Evolutionary conservation across 208 protist genomes (phyloP), one percentile per base, ranked within the genome.

Genomic region (Leishmania turanica): DNA sequence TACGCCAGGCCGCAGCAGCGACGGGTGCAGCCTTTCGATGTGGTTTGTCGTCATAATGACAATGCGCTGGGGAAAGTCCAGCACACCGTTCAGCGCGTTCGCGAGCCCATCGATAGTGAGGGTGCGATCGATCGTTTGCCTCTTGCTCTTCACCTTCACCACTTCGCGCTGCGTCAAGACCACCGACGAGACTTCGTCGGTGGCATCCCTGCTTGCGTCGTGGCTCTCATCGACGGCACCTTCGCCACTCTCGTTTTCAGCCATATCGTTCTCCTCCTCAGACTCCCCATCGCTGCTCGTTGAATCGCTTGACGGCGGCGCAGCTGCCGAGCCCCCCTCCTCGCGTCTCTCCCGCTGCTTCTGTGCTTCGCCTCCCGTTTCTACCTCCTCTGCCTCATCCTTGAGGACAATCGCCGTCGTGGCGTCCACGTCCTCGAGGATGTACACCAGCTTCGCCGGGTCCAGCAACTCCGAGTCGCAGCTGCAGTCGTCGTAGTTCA

Each of bases 41-140:
- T 98, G 96, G 84, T 99, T 99, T n/a, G 96, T 99, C 7, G 97
- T 99, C 93, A 99, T 97, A 40, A 99, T 87, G 45, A 99, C 84
- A 37, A 99, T 94, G 34, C 95, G 90, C 60, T 94, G 92, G 8
- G 99, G 98, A 21, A 90, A 79, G 75, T 96, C 90, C 4, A 96
- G 87, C 42, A 99, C 89, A 49, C 98, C 98, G 58, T 97, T 97
- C 49, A 99, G 90, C 6, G 96, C 93, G 75, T 98, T 98, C 5
- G 99, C 88, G 6, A 99, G 72, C 0, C 98, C 98, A 34, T 92
- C 91, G 62, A 99, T 92, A 31, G 81, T 85, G 60, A 85, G 49
- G 31, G 66, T 31, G 56, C 70, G 47, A 13, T 54, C 40, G 24
- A 31, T 47, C 40, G 60, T 80, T 34, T 34, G 62, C 24, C 42